These are phyloP conservation scores for Quercus phellos DNA, from an alignment of 331 rosid genomes.

Conservation along the genomic window DNA sequence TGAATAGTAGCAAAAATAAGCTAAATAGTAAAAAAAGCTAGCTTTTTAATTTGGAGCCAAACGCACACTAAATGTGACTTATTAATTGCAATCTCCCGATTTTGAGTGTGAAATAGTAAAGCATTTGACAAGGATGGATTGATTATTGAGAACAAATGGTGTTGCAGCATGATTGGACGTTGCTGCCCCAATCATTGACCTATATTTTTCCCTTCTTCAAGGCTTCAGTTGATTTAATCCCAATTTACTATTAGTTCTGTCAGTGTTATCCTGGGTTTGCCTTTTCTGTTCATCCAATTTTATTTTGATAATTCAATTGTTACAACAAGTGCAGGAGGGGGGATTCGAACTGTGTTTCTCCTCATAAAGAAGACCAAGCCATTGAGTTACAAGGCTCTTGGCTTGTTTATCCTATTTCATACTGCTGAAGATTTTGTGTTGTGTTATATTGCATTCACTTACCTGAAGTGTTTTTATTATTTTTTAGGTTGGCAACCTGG, in stretches of 20 bases:
- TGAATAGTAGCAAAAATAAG: too few species aligned
- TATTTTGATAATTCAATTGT: too few species aligned
- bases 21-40: too few species aligned
- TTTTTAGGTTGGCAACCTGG: constrained; percentile 86
- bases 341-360: too few species aligned
- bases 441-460: neutral
- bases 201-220: neutral
- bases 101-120: neutral
- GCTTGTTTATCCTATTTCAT: neutral
- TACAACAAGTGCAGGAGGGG: too few species aligned
- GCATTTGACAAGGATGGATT: neutral
- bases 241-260: neutral
- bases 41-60: too few species aligned
- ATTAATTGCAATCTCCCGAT: neutral
- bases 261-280: neutral
- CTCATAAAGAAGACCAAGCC: too few species aligned
- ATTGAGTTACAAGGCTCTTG: too few species aligned
- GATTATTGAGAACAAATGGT: neutral
- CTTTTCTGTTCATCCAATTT: neutral
- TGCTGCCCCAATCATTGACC: neutral
- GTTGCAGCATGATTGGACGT: neutral
- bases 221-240: neutral
- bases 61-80: neutral
- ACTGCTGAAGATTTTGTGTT: neutral
- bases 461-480: constrained; percentile 15